These are phyloP conservation scores for Penicillium longicatenatum DNA, from an alignment of 495 filamentous ascomycete genomes.

Conservation along the genomic window DNA sequence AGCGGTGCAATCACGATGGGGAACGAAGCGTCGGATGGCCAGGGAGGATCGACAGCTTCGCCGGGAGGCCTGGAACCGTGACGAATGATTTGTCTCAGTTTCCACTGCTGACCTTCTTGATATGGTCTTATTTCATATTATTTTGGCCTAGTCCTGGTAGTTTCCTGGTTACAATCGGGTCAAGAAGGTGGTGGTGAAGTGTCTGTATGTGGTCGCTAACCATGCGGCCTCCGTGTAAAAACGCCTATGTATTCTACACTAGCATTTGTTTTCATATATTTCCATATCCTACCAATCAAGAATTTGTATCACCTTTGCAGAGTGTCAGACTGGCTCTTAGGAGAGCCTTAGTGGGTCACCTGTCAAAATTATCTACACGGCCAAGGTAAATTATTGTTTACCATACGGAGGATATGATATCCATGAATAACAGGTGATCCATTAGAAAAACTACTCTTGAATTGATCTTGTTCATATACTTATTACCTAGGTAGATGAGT, in stretches of 20 bases:
- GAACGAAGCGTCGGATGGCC: slow-evolving; percentile 66
- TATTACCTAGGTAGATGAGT: too few species aligned
- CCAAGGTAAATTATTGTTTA: too few species aligned
- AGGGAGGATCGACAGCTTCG: slow-evolving; percentile 73
- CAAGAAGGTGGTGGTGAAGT: not conserved
- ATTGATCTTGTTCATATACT: too few species aligned
- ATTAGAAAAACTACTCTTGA: too few species aligned
- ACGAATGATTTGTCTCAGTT: slow-evolving; percentile 34
- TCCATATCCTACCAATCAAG: slow-evolving; percentile 2
- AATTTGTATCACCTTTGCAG: not conserved
- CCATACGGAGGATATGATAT: not conserved
- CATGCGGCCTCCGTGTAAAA: slow-evolving; percentile 17
- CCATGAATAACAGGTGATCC: too few species aligned
- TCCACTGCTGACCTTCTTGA: not conserved
- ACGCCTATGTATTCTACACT: slow-evolving; percentile 27
- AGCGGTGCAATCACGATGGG: slow-evolving; percentile 71
- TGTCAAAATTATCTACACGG: not conserved
- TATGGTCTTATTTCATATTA: not conserved
- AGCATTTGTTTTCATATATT: slow-evolving; percentile 22
- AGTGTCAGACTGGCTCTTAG: not conserved
- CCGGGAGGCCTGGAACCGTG: slow-evolving; percentile 57
- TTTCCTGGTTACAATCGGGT: not conserved
- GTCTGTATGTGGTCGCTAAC: not conserved
- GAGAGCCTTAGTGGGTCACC: not conserved
- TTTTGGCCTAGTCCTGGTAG: not conserved